phyloP scores from a whole-genome alignment of 202 grass and related monocot genomes.

The Digitaria exilis region DNA sequence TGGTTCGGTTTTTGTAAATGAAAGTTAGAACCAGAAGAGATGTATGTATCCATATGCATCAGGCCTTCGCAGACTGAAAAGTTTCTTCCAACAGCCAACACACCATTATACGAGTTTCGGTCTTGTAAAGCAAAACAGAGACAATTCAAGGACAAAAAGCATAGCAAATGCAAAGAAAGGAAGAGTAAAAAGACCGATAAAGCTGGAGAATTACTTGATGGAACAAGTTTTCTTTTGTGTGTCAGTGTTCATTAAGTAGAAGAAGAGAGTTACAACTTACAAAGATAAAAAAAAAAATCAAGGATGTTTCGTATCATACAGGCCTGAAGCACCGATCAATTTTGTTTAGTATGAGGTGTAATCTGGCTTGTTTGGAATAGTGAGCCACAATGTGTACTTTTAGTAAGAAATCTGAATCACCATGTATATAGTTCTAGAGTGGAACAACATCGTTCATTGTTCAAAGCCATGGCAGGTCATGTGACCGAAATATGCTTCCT shows the following conservation, averaged over 20 bases:
- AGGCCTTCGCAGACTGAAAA: background rate
- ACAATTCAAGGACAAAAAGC: background rate
- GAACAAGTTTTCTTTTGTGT: background rate
- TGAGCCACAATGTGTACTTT: background rate
- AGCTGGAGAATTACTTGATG: background rate
- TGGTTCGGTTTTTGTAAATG: background rate
- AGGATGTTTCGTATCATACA: background rate
- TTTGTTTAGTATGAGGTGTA: slow-evolving; percentile 18
- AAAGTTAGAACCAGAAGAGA: background rate
- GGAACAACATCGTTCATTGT: background rate
- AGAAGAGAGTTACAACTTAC: too few species aligned
- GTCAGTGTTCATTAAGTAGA: too few species aligned
- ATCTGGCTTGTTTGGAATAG: background rate
- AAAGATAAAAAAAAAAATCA: background rate
- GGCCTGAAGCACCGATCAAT: background rate
- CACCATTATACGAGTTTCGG: background rate
- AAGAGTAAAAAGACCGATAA: background rate
- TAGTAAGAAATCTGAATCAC: background rate
- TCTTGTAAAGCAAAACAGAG: background rate
- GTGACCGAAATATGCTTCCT: too few species aligned
- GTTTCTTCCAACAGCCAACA: background rate
- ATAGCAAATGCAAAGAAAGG: background rate
- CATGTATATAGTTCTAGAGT: background rate
- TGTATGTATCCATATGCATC: background rate
- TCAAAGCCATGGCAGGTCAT: background rate